Evolutionary conservation across 768 basidiomycete species (phyloP), one percentile per base, ranked within the genome.

Genomic region (Tylopilus subfusipes): DNA sequence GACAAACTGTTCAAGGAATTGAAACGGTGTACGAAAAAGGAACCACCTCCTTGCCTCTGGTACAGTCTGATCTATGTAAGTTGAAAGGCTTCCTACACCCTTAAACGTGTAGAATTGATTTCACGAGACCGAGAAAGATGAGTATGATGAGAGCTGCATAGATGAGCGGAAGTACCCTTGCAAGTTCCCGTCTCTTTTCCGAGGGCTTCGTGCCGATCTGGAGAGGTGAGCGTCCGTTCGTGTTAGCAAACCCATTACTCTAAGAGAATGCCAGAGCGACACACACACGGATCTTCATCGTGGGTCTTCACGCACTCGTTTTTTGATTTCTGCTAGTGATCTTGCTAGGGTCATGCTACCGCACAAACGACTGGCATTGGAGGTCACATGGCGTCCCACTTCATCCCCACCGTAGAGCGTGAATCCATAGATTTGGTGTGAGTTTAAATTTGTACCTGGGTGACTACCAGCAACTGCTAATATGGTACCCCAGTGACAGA

Each of bases 301-400:
- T 40, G 12, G 9, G 38, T 42, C 19, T 25, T 29, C 9, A 18
- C 3, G 11, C n/a, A n/a, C 12, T n/a, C 11, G 12, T 16, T 10
- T 19, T 21, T 18, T 9, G 10, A 19, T 33, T n/a, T 29, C 8
- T 6, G 33, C 18, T 47, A 6, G 33, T 48, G 2, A 13, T 13
- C 19, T 33, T 48, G 4, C 12, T 25, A 53, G 52, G 52, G 52
- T 42, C 52, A 53, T 25, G 45, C 52, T 18, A 53, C 52, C 22
- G 12, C 29, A 24, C 52, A 53, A 46, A 53, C 52, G 4, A 53
- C 52, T 14, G 52, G 52, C 2, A 31, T 53, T 2, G 52, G 44
- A 9, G 52, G 52, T 12, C 44, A 53, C 18, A 46, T 53, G 52
- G 52, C 44, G 11, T 53, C 36, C 8, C 13, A n/a, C 18, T 53